These are phyloP conservation scores for Stipa capillata DNA, from an alignment of 176 grass and related monocot species.

Conservation along the genomic window DNA sequence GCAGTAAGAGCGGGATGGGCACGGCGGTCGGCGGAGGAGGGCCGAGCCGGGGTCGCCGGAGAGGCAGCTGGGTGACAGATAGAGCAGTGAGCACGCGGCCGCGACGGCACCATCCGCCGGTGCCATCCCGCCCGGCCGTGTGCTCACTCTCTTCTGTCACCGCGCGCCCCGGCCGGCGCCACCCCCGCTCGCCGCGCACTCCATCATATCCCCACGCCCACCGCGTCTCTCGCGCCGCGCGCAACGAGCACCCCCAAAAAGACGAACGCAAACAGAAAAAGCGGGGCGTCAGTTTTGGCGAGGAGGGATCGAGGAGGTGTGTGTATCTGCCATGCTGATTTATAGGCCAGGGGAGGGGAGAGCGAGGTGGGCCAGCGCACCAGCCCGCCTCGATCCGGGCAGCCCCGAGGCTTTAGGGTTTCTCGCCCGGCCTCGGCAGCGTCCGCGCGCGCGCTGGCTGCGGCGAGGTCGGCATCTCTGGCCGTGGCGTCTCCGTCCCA, in stretches of 20 bases:
- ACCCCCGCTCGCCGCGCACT: neutral
- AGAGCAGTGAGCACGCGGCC: conserved; percentile 69
- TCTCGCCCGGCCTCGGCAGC: neutral
- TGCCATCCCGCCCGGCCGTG: conserved; percentile 48
- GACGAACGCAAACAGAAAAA: neutral
- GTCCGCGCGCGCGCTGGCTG: neutral
- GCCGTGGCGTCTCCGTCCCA: neutral
- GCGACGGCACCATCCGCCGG: conserved; percentile 50
- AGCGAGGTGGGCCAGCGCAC: neutral
- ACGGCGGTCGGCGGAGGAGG: neutral
- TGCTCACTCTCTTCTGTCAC: conserved; percentile 85
- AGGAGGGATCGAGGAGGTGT: neutral
- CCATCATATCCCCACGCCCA: neutral
- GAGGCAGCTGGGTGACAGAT: conserved; percentile 31
- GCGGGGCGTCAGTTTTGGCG: neutral
- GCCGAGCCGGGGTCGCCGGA: neutral
- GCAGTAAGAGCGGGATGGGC: neutral
- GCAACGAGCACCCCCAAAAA: neutral
- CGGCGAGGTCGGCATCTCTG: neutral
- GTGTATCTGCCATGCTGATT: neutral
- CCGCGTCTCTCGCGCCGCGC: neutral
- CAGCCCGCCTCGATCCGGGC: neutral
- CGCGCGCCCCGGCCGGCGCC: conserved; percentile 10
- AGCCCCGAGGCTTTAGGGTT: neutral
- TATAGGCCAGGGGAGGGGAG: conserved; percentile 7